Conservation (phyloP, 179 eudicot species). For the Gypsophila paniculata region DNA sequence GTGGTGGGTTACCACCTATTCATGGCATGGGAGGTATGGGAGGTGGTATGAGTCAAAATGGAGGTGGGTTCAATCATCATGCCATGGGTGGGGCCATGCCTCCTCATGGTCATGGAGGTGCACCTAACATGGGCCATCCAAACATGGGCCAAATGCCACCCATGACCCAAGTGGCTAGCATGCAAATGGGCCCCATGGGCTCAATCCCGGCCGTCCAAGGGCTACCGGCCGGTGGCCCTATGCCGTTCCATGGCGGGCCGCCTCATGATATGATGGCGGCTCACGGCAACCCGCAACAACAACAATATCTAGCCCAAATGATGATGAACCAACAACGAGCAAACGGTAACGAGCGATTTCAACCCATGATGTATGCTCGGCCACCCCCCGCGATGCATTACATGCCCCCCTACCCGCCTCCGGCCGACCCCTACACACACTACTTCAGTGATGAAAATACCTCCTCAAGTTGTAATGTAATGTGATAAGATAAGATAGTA, state of each 20-base stretch:
- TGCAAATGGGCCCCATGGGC: conserved; percentile 63
- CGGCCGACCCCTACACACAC: conserved; percentile 46
- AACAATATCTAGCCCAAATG: conserved; percentile 73
- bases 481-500: conserved; percentile 27
- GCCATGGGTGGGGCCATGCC: conserved; percentile 30
- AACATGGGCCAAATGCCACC: conserved; percentile 40
- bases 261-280: conserved; percentile 46
- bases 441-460: conserved; percentile 50
- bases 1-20: conserved; percentile 34
- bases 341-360: conserved; percentile 73
- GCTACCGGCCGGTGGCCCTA: conserved; percentile 47
- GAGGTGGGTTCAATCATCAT: conserved; percentile 26
- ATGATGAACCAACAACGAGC: conserved; percentile 93
- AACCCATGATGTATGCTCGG: conserved; percentile 95
- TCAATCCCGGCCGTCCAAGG: conserved; percentile 65
- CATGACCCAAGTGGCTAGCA: conserved; percentile 60
- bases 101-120: conserved; percentile 29
- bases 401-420: conserved; percentile 69
- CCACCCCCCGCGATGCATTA: conserved; percentile 75
- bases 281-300: conserved; percentile 57
- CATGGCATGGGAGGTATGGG: conserved; percentile 31
- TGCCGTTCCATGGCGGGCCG: conserved; percentile 45
- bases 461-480: conserved; percentile 43
- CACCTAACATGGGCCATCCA: conserved; percentile 42
- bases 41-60: conserved; percentile 22